Evolutionary conservation across 768 basidiomycete genomes (phyloP), one percentile per base, ranked within the genome.

Genomic region (Serpula lacrymans): DNA sequence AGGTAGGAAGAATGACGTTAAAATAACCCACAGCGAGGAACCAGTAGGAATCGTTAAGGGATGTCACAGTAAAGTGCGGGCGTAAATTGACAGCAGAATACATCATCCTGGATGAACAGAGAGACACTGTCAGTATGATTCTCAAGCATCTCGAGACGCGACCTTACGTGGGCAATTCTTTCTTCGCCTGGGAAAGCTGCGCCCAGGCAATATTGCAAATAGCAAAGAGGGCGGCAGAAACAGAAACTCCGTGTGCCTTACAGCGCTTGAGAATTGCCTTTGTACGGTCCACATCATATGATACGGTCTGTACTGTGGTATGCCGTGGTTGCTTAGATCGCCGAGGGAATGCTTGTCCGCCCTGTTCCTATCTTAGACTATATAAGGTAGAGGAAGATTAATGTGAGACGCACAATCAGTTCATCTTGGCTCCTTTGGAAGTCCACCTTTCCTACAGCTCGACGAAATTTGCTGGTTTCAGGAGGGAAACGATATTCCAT

Each of bases 71-170:
- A 28, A 80, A 63, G 54, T 77, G 73, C 4, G 83, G 79, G 3
- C 89, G 77, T 27, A 90, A 64, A 60, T 91, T 92, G 35, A 90
- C 67, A 10, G 90, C 88, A 6, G 87, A 86, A 59, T 93, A 93
- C 77, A 92, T 82, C 79, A 91, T 77, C 41, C 80, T 82, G 42
- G 14, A 24, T 3, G 33, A 29, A 39, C 5, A 22, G 16, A 6
- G 14, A 40, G 26, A 22, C 14, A 21, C 16, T 7, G 22, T 17
- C n/a, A n/a, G n/a, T n/a, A n/a, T n/a, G n/a, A n/a, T n/a, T n/a
- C n/a, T n/a, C n/a, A 17, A 20, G 14, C 23, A n/a, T 37, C 16
- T n/a, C 33, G 29, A 7, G 25, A 23, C 0, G 49, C 38, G 29
- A 40, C 52, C 71, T 52, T 58, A 80, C 76, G 67, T 73, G 5